Base-by-base conservation (phyloP, 1,284 basidiomycete genomes). In the Malassezia caprae region DNA sequence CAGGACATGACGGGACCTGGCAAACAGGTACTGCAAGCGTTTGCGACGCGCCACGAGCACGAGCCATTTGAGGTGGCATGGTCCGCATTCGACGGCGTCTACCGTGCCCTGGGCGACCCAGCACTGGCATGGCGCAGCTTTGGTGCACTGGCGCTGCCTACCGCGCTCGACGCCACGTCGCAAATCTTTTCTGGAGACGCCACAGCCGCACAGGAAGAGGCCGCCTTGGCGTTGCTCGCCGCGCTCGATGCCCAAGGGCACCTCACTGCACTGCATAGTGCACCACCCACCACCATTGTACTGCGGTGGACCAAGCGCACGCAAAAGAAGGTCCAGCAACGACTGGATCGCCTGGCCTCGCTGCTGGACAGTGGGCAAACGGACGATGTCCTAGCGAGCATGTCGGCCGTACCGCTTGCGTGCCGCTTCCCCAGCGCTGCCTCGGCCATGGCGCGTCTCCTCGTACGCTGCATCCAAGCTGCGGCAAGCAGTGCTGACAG, bases 1-100 rank as follows among this genome's bases (percentile, higher is more conserved):
- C 70, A 68, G 49, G 72, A 74, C 41, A 58, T 71, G 27, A 59
- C 71, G n/a, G 63, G 68, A 12, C 57, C 61, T 1, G 60, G 52
- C 17, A 47, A 44, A 31, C 52, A 57, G 41, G 34, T 53, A 1
- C 52, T 56, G 23, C 44, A 56, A 8, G 23, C 44, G 4, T 15
- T 65, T 17, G 60, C 57, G 8, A 48, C 49, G 31, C 59, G 60
- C 11, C 53, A 58, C 26, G 24, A 30, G 26, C 23, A 8, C n/a
- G 42, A 32, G 15, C 26, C 43, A 13, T 51, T 56, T 32, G 45
- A 19, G 4, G 34, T 49, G 3, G 51, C 66, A 17, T 68, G 59
- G 57, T 53, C 65, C 13, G 57, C 64, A 12, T 65, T 74, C 51
- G 57, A 57, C 40, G 61, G 62, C n/a, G 53, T 68, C 2, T 58